Conservation (phyloP, 1,139 yeast species). For the Hyphopichia wangnamkhiaoensis region DNA sequence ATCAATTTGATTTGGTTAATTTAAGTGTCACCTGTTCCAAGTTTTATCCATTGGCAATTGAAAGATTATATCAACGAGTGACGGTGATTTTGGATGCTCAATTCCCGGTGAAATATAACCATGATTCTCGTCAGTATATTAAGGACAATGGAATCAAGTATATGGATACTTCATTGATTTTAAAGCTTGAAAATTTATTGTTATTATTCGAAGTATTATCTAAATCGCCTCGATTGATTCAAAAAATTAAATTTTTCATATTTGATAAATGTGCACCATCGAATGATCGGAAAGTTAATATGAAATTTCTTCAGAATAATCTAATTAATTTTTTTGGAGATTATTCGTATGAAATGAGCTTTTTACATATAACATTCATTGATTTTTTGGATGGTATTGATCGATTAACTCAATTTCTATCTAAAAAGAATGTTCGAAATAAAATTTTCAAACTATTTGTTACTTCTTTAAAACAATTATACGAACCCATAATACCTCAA, state of each 20-base stretch:
- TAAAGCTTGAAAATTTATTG: conserved; percentile 18
- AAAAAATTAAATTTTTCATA: conserved; percentile 29
- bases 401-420: conserved; percentile 26
- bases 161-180: conserved; percentile 35
- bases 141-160: conserved; percentile 30
- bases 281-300: conserved; percentile 12
- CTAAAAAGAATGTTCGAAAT: conserved; percentile 26
- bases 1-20: conserved; percentile 33
- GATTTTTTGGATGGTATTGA: conserved; percentile 29
- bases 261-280: conserved; percentile 35
- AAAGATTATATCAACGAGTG: conserved; percentile 31
- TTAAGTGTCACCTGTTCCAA: conserved; percentile 25
- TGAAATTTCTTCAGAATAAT: conserved; percentile 21
- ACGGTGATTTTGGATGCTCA: conserved; percentile 34
- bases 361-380: conserved; percentile 36
- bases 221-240: conserved; percentile 20
- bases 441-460: conserved; percentile 35
- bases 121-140: conserved; percentile 19
- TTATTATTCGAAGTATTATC: conserved; percentile 22
- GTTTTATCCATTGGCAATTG: conserved; percentile 24
- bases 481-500: conserved; percentile 28
- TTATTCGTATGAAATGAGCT: conserved; percentile 25
- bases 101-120: conserved; percentile 24
- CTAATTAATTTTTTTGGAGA: conserved; percentile 31
- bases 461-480: conserved; percentile 24